Percentiles rank a stretch among this genome's conserved stretches.
These are phyloP conservation scores for Staphylotrichum longicolle DNA, from an alignment of 495 filamentous ascomycete genomes.

Conservation along the genomic window DNA sequence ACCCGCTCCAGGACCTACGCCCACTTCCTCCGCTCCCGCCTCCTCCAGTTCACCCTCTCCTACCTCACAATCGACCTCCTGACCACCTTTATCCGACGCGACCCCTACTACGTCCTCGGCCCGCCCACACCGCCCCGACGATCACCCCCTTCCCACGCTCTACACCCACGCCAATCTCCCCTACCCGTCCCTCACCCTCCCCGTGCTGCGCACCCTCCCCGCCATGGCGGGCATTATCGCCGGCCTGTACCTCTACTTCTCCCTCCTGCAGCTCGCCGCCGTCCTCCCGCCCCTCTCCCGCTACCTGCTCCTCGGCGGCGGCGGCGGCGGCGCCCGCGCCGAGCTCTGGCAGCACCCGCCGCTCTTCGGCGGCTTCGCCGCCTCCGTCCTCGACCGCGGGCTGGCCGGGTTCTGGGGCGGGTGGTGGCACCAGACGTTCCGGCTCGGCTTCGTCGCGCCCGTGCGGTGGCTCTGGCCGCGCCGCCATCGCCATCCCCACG, in stretches of 20 bases:
- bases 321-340: slow-evolving; percentile 45
- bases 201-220: slow-evolving; percentile 51
- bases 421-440: slow-evolving; percentile 91
- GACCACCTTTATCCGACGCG: slow-evolving; percentile 63
- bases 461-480: slow-evolving; percentile 33
- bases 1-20: slow-evolving; percentile 39
- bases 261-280: background rate
- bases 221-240: slow-evolving; percentile 50
- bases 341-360: slow-evolving; percentile 66
- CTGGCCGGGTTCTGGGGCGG: slow-evolving; percentile 74
- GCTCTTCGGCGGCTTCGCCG: slow-evolving; percentile 55
- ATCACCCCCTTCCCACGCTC: slow-evolving; percentile 42
- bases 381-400: slow-evolving; percentile 60
- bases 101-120: slow-evolving; percentile 68
- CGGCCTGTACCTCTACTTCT: slow-evolving; percentile 42
- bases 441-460: slow-evolving; percentile 64
- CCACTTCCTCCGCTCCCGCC: slow-evolving; percentile 48
- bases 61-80: slow-evolving; percentile 67
- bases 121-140: slow-evolving; percentile 26
- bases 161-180: slow-evolving; percentile 13
- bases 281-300: background rate
- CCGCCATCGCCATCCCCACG: background rate
- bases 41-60: slow-evolving; percentile 47
- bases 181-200: slow-evolving; percentile 22
- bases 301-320: background rate